Percentiles rank a stretch among this genome's conserved stretches.
These are phyloP conservation scores for Cyclostephanos tholiformis DNA, from an alignment of 108 stramenopile species.

Conservation along the genomic window DNA sequence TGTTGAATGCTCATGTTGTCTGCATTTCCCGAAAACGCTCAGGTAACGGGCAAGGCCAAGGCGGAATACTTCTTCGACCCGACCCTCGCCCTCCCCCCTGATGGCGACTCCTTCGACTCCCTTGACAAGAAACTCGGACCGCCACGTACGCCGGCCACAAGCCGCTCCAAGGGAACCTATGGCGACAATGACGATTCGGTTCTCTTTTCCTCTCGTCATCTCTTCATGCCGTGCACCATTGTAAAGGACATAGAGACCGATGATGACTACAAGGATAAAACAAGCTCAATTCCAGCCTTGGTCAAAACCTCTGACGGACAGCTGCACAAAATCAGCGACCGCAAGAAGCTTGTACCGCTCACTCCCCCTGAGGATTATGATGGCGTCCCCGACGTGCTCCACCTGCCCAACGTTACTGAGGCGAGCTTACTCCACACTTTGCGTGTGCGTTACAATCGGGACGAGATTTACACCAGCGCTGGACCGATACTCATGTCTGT, in stretches of 20 bases:
- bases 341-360: conserved; percentile 55
- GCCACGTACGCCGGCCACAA: conserved; percentile 18
- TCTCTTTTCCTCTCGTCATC: conserved; percentile 62
- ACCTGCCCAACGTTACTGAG: conserved; percentile 83
- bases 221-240: conserved; percentile 82
- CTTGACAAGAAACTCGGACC: conserved; percentile 14
- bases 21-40: neutral
- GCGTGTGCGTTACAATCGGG: conserved; percentile 78
- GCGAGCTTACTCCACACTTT: conserved; percentile 88
- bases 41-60: conserved; percentile 87
- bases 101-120: conserved; percentile 33
- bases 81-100: conserved; percentile 49
- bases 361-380: conserved; percentile 72
- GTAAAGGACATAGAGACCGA: conserved; percentile 69
- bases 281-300: conserved; percentile 59
- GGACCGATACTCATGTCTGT: conserved; percentile 95
- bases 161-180: conserved; percentile 20
- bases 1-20: neutral
- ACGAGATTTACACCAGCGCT: conserved; percentile 94
- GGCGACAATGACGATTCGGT: conserved; percentile 26
- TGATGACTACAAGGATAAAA: conserved; percentile 15
- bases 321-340: conserved; percentile 76
- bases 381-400: conserved; percentile 81
- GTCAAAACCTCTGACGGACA: conserved; percentile 86
- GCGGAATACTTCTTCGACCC: conserved; percentile 90